These are phyloP conservation scores for Solanum piurae DNA, from an alignment of 257 asterid species.

Conservation along the genomic window DNA sequence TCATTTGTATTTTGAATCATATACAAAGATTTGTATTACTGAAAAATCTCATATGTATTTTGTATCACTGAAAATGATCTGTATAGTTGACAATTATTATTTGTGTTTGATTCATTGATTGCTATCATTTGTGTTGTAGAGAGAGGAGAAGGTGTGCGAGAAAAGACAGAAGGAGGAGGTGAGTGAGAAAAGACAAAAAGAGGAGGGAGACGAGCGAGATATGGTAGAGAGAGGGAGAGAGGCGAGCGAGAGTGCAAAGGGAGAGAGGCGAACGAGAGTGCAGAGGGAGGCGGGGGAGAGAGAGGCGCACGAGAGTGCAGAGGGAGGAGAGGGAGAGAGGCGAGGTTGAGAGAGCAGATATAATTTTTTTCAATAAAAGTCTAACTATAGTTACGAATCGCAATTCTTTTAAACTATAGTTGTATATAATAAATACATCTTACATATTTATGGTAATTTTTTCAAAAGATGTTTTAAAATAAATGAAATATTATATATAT, in stretches of 20 bases:
- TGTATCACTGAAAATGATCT: background rate
- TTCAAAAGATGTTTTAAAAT: background rate
- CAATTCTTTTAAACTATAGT: background rate
- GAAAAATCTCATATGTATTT: no score
- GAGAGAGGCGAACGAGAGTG: background rate
- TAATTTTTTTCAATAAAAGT: no score
- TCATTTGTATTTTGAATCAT: background rate
- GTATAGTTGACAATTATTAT: no score
- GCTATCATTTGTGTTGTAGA: background rate
- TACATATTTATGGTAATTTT: background rate
- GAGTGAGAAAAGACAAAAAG: background rate
- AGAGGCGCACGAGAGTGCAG: background rate
- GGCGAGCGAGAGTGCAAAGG: background rate
- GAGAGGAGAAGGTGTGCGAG: background rate
- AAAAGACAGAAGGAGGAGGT: background rate
- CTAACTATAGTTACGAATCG: background rate
- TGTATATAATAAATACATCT: no score
- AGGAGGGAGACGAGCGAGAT: background rate
- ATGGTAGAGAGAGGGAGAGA: background rate
- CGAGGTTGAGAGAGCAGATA: background rate
- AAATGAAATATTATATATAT: no score
- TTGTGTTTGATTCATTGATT: background rate
- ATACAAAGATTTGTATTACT: background rate
- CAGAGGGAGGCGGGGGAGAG: background rate
- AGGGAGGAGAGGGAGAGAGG: background rate